Conservation (phyloP, 257 asterid species). For the Capsicum chinense region DNA sequence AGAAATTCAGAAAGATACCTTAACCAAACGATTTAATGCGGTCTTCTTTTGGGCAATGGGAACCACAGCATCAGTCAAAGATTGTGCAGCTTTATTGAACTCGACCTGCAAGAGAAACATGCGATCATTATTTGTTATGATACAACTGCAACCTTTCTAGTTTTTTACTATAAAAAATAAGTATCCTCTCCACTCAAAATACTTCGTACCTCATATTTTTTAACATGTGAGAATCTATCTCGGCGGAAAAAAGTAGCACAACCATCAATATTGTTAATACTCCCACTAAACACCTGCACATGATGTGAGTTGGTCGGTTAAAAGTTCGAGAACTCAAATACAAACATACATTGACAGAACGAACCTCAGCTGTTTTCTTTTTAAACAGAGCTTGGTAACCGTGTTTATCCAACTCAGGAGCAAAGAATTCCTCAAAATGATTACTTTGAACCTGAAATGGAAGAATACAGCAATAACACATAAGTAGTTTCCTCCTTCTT, state of each 20-base stretch:
- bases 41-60: constrained; percentile 80
- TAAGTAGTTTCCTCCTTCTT: background rate
- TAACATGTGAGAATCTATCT: constrained; percentile 91
- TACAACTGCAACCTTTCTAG: constrained; percentile 25
- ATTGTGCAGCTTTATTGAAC: constrained; percentile 98
- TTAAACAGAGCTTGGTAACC: constrained; percentile 90
- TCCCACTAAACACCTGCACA: constrained; percentile 73
- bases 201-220: constrained; percentile 85
- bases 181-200: background rate
- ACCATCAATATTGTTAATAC: constrained; percentile 66
- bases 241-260: constrained; percentile 99
- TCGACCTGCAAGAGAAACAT: constrained; percentile 66
- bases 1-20: constrained; percentile 50
- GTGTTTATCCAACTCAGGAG: constrained; percentile 97
- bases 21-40: constrained; percentile 82
- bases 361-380: constrained; percentile 86
- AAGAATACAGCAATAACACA: constrained; percentile 20
- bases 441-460: constrained; percentile 80
- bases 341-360: constrained; percentile 36
- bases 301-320: constrained; percentile 25
- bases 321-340: constrained; percentile 27
- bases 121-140: constrained; percentile 28
- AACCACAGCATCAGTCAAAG: constrained; percentile 80
- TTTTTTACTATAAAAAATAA: background rate
- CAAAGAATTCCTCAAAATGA: constrained; percentile 90